Percentiles rank a stretch among this genome's conserved stretches.
Conservation (phyloP, 2,329 filamentous ascomycete genomes). For the Neocucurbitaria cava region DNA sequence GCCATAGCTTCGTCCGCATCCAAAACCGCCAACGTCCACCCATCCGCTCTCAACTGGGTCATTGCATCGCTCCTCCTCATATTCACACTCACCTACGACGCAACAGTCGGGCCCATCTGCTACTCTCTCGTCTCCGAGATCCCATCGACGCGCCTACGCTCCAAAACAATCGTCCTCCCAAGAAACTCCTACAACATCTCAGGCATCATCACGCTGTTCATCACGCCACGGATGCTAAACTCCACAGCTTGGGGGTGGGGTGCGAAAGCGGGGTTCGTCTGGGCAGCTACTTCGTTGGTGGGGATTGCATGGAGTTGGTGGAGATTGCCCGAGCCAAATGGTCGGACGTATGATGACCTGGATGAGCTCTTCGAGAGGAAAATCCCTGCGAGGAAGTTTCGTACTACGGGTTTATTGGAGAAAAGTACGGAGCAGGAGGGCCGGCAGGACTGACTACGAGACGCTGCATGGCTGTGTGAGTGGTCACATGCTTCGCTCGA, state of each 20-base stretch:
- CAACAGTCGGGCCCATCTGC: conserved; percentile 47
- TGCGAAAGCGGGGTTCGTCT: conserved; percentile 85
- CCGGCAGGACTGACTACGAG: too few relatives aligned
- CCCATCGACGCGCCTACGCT: conserved; percentile 78
- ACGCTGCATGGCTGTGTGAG: too few relatives aligned
- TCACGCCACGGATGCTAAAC: conserved; percentile 65
- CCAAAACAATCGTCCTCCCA: conserved; percentile 86
- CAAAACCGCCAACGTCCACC: conserved; percentile 17
- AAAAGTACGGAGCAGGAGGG: too few relatives aligned
- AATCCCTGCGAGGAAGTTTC: conserved; percentile 26
- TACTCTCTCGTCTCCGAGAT: conserved; percentile 80
- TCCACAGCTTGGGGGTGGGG: conserved; percentile 77
- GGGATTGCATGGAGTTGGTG: conserved; percentile 80
- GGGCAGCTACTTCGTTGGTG: conserved; percentile 76
- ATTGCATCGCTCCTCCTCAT: conserved; percentile 17
- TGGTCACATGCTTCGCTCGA: too few relatives aligned
- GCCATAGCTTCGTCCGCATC: conserved; percentile 32
- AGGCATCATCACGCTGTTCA: conserved; percentile 79
- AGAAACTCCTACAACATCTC: conserved; percentile 78
- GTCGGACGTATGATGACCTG: conserved; percentile 80
- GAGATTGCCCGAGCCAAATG: conserved; percentile 76
- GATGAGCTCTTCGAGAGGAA: conserved; percentile 76
- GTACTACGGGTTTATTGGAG: background rate
- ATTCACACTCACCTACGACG: conserved; percentile 19
- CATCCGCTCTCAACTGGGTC: too few relatives aligned